A percentile compares a stretch with the other conserved stretches of the same genome.
Conservation (phyloP, 345 rosid species). For the Bruguiera sexangula region DNA sequence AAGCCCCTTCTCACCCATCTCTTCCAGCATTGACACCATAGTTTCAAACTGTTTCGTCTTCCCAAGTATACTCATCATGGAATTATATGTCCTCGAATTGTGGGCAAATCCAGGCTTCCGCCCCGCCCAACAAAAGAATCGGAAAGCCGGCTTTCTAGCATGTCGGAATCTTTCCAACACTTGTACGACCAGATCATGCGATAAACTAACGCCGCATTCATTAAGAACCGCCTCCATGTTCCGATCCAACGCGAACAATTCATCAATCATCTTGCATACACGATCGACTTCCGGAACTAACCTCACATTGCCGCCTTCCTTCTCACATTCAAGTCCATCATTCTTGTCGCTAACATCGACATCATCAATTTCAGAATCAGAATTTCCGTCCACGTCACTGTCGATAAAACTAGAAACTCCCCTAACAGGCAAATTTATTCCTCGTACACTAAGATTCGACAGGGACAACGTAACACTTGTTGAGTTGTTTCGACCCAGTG, state of each 20-base stretch:
- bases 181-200: conserved; percentile 54
- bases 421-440: conserved; percentile 1
- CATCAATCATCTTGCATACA: conserved; percentile 85
- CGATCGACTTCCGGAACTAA: conserved; percentile 56
- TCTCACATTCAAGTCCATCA: conserved; percentile 7
- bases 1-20: conserved; percentile 65
- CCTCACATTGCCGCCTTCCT: conserved; percentile 11
- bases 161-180: conserved; percentile 63
- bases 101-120: conserved; percentile 52
- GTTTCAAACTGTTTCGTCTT: conserved; percentile 82
- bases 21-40: conserved; percentile 80
- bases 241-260: conserved; percentile 70
- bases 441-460: too few species aligned
- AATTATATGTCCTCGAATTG: conserved; percentile 70
- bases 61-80: conserved; percentile 71
- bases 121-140: conserved; percentile 86
- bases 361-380: conserved; percentile 14
- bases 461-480: background rate
- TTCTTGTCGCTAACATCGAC: background rate
- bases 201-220: conserved; percentile 50
- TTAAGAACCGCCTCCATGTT: conserved; percentile 94
- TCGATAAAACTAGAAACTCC: conserved; percentile 33
- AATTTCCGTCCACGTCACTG: conserved; percentile 21
- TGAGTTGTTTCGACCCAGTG: background rate
- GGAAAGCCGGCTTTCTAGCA: conserved; percentile 83